Evolutionary conservation across 768 basidiomycete species (phyloP).

Genomic region (Tephrocybe sp.): DNA sequence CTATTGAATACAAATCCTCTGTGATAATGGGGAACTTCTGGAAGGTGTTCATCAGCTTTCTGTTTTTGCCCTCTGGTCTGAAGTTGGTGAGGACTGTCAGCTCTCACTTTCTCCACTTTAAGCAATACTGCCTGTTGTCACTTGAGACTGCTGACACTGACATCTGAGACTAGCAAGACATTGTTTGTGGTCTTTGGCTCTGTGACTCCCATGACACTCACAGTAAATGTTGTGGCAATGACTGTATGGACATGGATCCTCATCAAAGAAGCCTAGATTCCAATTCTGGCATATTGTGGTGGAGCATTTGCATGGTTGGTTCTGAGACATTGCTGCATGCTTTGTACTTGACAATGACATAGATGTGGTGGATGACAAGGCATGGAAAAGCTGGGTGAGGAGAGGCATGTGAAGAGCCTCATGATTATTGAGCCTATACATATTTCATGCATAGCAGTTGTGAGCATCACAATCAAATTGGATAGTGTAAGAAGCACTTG

Average conservation of each 20-base stretch:
- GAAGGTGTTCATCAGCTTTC: neutral
- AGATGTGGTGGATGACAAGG: neutral
- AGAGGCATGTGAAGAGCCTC: neutral
- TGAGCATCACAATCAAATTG: constrained; percentile 9
- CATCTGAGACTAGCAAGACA: neutral
- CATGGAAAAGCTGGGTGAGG: neutral
- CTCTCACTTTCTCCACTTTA: neutral
- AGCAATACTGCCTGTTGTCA: neutral
- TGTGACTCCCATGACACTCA: neutral
- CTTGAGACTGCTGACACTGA: neutral
- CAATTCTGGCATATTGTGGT: neutral
- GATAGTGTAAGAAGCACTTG: constrained; percentile 7
- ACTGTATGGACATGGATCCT: neutral
- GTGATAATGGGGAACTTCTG: neutral
- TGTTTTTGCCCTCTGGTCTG: too few species aligned
- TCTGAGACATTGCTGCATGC: neutral
- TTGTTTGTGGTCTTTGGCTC: neutral
- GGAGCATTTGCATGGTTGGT: neutral
- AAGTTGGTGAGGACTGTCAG: neutral
- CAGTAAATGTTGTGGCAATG: neutral
- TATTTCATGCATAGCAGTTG: constrained; percentile 9
- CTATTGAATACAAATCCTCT: neutral
- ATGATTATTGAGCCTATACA: constrained; percentile 12
- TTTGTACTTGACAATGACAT: neutral
- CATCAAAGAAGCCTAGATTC: neutral